Base-by-base conservation (phyloP, 805 yeast genomes). In the Lachancea nothofagi region DNA sequence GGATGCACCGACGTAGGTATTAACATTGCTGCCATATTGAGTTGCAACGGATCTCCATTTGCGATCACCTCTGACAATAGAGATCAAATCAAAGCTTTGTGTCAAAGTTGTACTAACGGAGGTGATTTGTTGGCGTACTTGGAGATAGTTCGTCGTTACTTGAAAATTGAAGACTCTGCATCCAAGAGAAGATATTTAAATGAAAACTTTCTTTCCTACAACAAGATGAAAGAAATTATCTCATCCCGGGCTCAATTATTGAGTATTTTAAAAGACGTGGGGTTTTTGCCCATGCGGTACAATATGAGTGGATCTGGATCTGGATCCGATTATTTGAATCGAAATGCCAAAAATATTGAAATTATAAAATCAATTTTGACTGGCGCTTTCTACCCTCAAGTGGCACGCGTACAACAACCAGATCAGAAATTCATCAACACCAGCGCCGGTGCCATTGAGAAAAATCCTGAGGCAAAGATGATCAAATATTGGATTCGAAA, bases 361-460 rank as follows among this genome's bases (percentile, higher is more conserved):
- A 65, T 89, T 0, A 48, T 87, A 1, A 70, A 78, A 17, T 75
- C 94, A 0, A 70, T 90, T 2, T 62, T 88, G 14, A 78, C 95
- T 0, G 94, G 95, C 2, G 72, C 96, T 0, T 75, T 80, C 50
- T 84, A 82, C 52, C 97, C 97, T 0, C 82, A 83, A 40, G 67
- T 87, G 24, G 89, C 93, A 0, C 70, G 86, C 45, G 84, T 87
- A 3, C 87, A 83, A 51, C 65, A 77, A 15, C 97, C 97, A 0
- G 88, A 86, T 45, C 77, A 89, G 3, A 85, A 83, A 53, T 90
- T 65, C 57, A 64, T 77, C 31, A 73, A 78, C 26, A 77, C 86
- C 1, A 65, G 80, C 24, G 71, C 78, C 0, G 98, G 98, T 17
- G 75, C 97, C 0, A 72, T 90, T 31, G 89, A 84, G 39, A 70